A percentile compares a stretch with the other conserved stretches of the same genome.
phyloP scores from a whole-genome alignment of 208 protist species.

The Wallacemonas rigidus region DNA sequence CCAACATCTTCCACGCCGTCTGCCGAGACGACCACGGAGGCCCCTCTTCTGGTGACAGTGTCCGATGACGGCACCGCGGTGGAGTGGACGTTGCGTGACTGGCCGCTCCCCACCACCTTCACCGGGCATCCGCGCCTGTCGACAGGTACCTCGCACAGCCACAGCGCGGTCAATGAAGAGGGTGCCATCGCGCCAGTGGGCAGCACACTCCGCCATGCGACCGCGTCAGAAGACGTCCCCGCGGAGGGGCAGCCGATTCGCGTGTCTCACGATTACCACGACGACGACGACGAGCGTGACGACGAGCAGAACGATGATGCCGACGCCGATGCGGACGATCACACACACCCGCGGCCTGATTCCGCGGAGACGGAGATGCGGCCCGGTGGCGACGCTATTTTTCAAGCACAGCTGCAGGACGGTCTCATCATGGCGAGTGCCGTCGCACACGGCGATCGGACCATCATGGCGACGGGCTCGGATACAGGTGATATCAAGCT shows the following conservation, averaged over 20 bases:
- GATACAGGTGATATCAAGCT: slow-evolving; percentile 73
- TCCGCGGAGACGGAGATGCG: slow-evolving; percentile 2
- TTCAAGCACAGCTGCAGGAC: slow-evolving; percentile 79
- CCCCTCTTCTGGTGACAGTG: slow-evolving; percentile 57
- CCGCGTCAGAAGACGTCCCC: background rate
- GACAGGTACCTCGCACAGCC: background rate
- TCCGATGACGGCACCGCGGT: slow-evolving; percentile 82
- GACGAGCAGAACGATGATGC: background rate
- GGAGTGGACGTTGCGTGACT: slow-evolving; percentile 54
- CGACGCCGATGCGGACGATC: background rate
- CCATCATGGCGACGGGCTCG: slow-evolving; percentile 71
- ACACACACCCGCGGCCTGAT: background rate
- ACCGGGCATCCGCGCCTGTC: background rate
- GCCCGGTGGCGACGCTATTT: slow-evolving; percentile 38
- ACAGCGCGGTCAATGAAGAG: background rate
- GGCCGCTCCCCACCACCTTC: background rate
- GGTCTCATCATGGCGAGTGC: slow-evolving; percentile 80
- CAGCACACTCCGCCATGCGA: background rate
- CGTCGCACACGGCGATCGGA: slow-evolving; percentile 31
- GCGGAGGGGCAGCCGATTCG: background rate
- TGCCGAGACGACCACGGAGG: background rate
- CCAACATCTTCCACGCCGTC: slow-evolving; percentile 32
- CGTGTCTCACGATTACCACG: background rate
- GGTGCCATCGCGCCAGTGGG: too few relatives aligned
- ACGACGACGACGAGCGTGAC: background rate